phyloP scores from a whole-genome alignment of 2,329 filamentous ascomycete genomes.

The Metarhizium anisopliae region DNA sequence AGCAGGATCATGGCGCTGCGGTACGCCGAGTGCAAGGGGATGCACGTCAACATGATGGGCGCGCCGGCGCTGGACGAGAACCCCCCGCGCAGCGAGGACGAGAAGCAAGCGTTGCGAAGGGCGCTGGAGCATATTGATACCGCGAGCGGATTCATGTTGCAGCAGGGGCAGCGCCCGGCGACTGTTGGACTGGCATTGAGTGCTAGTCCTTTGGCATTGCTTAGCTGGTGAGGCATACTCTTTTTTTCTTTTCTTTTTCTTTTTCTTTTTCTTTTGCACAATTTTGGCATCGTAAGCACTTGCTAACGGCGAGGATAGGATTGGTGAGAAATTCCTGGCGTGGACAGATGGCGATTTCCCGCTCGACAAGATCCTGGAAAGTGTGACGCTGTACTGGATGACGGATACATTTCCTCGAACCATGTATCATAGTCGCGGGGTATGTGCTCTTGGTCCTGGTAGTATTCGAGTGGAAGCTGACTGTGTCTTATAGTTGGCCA shows the following conservation, averaged over 20 bases:
- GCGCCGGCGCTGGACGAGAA: constrained; percentile 3
- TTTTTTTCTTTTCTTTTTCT: not conserved
- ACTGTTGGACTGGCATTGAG: constrained; percentile 48
- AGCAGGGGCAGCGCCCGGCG: constrained; percentile 44
- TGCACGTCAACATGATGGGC: constrained; percentile 16
- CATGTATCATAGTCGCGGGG: constrained; percentile 39
- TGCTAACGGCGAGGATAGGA: constrained; percentile 19
- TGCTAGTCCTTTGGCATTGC: constrained; percentile 43
- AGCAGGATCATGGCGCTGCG: constrained; percentile 30
- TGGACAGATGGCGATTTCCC: constrained; percentile 38
- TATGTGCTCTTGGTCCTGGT: not conserved
- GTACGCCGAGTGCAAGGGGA: constrained; percentile 38
- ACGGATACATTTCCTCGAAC: constrained; percentile 37
- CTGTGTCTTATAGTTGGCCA: not conserved
- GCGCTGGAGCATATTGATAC: constrained; percentile 26
- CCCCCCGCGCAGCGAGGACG: not conserved
- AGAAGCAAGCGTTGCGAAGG: constrained; percentile 18
- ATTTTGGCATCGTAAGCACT: not conserved
- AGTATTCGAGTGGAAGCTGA: not conserved
- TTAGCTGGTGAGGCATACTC: constrained; percentile 34
- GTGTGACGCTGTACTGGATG: constrained; percentile 46
- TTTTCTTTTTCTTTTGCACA: too few relatives aligned
- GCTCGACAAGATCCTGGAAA: constrained; percentile 36
- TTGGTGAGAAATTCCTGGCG: constrained; percentile 47
- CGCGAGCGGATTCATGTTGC: constrained; percentile 39